phyloP scores from a whole-genome alignment of 2,329 filamentous ascomycete genomes.

The Xylariaceae sp. region DNA sequence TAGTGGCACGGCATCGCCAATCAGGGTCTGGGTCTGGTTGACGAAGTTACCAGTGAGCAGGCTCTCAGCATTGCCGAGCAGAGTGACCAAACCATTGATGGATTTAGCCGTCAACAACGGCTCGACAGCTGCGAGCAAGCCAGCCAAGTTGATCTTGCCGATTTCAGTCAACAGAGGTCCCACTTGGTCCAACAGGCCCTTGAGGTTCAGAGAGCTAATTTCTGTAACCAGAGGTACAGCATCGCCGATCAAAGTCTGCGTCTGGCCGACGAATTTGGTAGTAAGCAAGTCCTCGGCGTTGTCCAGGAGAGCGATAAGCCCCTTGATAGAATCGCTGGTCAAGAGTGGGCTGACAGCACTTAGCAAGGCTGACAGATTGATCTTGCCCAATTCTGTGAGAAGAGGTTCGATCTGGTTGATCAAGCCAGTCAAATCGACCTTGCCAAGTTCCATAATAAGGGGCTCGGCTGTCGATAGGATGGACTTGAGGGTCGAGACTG shows the following conservation, averaged over 20 bases:
- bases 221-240: conserved; percentile 26
- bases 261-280: conserved; percentile 25
- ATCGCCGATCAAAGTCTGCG: conserved; percentile 25
- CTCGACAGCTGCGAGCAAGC: conserved; percentile 29
- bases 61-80: conserved; percentile 27
- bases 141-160: conserved; percentile 32
- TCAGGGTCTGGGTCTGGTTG: conserved; percentile 18
- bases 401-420: conserved; percentile 30
- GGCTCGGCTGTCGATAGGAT: conserved; percentile 25
- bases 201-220: conserved; percentile 30
- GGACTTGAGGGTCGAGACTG: conserved; percentile 24
- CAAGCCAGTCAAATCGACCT: conserved; percentile 30
- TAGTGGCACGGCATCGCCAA: conserved; percentile 32
- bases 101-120: conserved; percentile 33
- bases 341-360: conserved; percentile 33
- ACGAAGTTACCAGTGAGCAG: conserved; percentile 20
- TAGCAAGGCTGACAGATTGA: conserved; percentile 33
- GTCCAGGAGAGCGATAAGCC: conserved; percentile 25
- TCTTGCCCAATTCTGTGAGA: conserved; percentile 26
- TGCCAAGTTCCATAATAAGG: conserved; percentile 24
- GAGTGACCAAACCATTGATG: conserved; percentile 25
- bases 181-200: conserved; percentile 31
- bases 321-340: conserved; percentile 25
- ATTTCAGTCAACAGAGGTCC: conserved; percentile 31
- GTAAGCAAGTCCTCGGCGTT: conserved; percentile 31